Base-by-base conservation (phyloP, 225 moss, liverwort and hornwort species). In the Neckera pumila region DNA sequence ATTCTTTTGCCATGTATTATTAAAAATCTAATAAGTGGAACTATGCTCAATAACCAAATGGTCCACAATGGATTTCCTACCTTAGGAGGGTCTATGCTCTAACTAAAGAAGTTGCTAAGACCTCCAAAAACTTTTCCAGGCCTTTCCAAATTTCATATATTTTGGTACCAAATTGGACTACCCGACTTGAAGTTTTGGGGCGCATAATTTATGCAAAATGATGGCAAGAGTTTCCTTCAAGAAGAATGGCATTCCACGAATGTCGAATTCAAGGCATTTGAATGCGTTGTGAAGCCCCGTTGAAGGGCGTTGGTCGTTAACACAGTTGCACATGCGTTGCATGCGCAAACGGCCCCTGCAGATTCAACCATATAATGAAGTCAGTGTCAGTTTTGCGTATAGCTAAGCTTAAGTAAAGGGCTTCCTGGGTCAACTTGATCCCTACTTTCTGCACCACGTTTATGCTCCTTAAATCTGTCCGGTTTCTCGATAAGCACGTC, bases 51-150 rank as follows among this genome's bases (percentile, higher is more conserved):
- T 18, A 34, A 34, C 12, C 22, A 76, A 34, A 22, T 34, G 13
- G 8, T 76, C 23, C 5, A 14, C 23, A 36, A 54, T 15, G 9
- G 23, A 1, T 9, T 53, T 54, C 9, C 15, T 53, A 19, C 14
- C 6, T 43, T 17, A 5, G 5, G 3, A 3, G 2, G 6, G 27
- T 27, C 2, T 3, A 10, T 71, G 16, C 9, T 26, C 15, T 26
- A 15, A 25, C 40, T 4, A 40, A 0, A 0, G 18, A 18, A 2
- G 1, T n/a, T 25, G 10, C 3, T 4, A 77, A 6, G 5, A 8
- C 21, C 53, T 0, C 0, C 0, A 6, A 27, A 27, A 43, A 13
- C 23, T 22, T 30, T 47, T 15, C 10, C 7, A 27, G 17, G 1
- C 4, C 79, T 79, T 3, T 0, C 12, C 27, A 42, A 13, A 43